Conservation (phyloP, 192 early-diverging fungal species). For the Pecoramyces ruminantium region DNA sequence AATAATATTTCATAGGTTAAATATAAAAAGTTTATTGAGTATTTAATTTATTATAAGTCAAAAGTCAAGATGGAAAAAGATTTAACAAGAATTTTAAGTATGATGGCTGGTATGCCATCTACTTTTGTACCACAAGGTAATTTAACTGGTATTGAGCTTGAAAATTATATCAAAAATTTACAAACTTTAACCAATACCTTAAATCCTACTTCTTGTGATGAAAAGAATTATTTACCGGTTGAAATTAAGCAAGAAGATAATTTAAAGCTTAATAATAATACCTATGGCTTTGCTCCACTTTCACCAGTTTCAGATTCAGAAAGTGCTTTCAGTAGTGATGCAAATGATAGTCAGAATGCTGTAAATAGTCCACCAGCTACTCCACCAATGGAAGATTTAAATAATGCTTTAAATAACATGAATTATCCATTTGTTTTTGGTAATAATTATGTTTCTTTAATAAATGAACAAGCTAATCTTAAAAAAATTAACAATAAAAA, state of each 20-base stretch:
- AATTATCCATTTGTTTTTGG: neutral
- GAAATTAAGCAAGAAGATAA: neutral
- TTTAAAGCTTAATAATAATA: neutral
- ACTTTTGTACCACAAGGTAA: neutral
- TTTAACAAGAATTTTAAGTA: neutral
- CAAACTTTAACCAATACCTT: neutral
- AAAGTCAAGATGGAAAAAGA: neutral
- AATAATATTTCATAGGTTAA: too few species aligned
- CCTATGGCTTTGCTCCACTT: neutral
- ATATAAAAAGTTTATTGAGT: too few species aligned
- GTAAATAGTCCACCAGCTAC: neutral
- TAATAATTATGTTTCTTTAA: neutral
- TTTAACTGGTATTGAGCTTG: neutral
- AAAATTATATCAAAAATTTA: neutral
- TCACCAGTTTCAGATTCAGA: neutral
- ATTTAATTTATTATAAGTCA: too few species aligned
- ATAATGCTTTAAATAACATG: neutral
- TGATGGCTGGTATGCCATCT: neutral
- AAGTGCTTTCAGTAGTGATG: neutral
- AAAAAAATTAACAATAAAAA: neutral
- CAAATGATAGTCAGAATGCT: neutral
- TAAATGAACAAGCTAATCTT: neutral
- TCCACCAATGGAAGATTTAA: neutral
- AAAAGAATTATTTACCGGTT: neutral
- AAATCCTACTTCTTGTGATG: neutral